Conservation (phyloP, 768 basidiomycete genomes). For the Rhizopogon vinicolor region DNA sequence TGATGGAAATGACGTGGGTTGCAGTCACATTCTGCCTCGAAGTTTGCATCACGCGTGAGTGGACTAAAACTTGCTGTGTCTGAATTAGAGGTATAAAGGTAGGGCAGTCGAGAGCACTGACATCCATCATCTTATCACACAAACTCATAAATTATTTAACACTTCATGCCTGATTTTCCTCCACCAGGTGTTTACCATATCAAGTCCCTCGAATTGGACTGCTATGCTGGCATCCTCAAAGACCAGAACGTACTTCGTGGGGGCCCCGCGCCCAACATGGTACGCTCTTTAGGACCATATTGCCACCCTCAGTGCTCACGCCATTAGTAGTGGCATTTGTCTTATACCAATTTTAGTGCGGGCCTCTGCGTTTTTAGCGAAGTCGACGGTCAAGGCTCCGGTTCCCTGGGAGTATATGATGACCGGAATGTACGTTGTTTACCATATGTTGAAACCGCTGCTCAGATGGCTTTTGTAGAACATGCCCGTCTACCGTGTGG, state of each 20-base stretch:
- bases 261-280: neutral
- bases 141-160: neutral
- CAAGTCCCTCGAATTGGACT: neutral
- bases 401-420: neutral
- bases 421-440: neutral
- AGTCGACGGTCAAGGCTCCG: neutral
- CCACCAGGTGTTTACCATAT: neutral
- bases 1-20: too few species aligned
- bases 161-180: neutral
- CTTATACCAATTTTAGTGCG: neutral
- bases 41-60: too few species aligned
- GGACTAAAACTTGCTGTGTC: neutral
- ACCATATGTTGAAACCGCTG: neutral
- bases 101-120: neutral
- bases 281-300: neutral
- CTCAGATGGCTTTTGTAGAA: neutral
- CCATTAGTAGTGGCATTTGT: neutral
- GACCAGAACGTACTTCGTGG: neutral
- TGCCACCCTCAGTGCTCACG: neutral
- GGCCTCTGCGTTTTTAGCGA: neutral
- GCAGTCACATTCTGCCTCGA: too few species aligned
- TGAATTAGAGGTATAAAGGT: neutral
- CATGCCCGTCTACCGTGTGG: neutral
- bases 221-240: neutral
- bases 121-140: neutral